Evolutionary conservation across 306 rosid genomes (phyloP), one percentile per base, ranked within the genome.

Genomic region (Pueraria montana): DNA sequence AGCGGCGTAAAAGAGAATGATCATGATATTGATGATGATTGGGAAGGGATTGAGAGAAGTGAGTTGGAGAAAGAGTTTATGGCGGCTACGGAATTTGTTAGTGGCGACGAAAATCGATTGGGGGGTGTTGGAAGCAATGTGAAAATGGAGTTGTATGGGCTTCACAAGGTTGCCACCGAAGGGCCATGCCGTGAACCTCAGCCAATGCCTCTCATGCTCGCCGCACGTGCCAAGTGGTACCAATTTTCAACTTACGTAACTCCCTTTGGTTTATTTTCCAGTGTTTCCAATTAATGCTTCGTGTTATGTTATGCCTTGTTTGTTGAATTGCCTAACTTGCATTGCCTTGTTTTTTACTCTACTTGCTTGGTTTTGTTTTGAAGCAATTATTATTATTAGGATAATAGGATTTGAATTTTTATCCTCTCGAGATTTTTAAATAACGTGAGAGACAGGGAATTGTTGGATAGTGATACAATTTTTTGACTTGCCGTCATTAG

Each of bases 1-100:
- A 61, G 12, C 1, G 89, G 73, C 11, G 11, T 0, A 6, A 21
- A 83, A 64, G 89, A 80, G 16, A 61, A 49, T 26, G 68, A 40
- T 7, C 82, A 86, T 11, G 74, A 38, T 2, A 89, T 86, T 10
- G 94, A 93, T 23, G 96, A 94, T 66, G 98, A 89, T 46, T 94
- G 98, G 98, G 98, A 94, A 84, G 98, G 97, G 53, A 86, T 94
- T 46, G 97, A 94, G 82, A 92, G 90, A 76, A 91, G 89, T 48
- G 98, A 92, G 72, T 38, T 88, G 86, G 97, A 94, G 63, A 87
- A 87, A 36, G 86, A 14, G 78, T 94, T 90, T 68, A 65, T 81
- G 72, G 81, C 46, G 66, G 94, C 94, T 40, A 77, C 91, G 72
- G 87, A 87, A 78, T 92, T 89, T 26, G 92, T 16, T 38, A 62